phyloP scores from a whole-genome alignment of 1,284 basidiomycete genomes.

The Cutaneotrichosporon cutaneum region DNA sequence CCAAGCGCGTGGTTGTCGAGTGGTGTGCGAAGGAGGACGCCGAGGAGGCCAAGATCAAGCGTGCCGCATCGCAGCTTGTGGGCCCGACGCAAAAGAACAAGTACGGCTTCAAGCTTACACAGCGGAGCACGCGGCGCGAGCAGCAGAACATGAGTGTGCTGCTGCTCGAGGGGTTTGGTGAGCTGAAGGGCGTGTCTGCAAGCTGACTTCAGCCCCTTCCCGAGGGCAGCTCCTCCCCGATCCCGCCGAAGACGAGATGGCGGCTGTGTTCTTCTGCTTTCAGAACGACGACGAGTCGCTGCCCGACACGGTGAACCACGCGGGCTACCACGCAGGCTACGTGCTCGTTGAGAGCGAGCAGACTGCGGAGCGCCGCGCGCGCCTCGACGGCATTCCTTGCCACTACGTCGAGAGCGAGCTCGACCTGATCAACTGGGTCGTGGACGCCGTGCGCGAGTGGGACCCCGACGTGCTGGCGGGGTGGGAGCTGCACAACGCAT shows the following conservation, averaged over 20 bases:
- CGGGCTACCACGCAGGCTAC: slow-evolving; percentile 59
- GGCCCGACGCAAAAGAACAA: slow-evolving; percentile 72
- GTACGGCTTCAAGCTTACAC: slow-evolving; percentile 66
- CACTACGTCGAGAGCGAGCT: slow-evolving; percentile 70
- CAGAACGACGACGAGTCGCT: slow-evolving; percentile 60
- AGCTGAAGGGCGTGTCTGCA: slow-evolving; percentile 26
- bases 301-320: slow-evolving; percentile 48
- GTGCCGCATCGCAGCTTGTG: slow-evolving; percentile 60
- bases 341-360: slow-evolving; percentile 58
- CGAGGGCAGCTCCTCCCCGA: slow-evolving; percentile 67
- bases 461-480: slow-evolving; percentile 91
- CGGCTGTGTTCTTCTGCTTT: slow-evolving; percentile 68
- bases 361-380: slow-evolving; percentile 25
- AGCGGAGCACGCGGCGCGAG: slow-evolving; percentile 59
- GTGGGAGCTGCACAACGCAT: slow-evolving; percentile 84
- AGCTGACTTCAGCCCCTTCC: slow-evolving; percentile 19
- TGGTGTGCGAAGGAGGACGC: slow-evolving; percentile 58
- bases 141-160: slow-evolving; percentile 77
- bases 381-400: slow-evolving; percentile 55
- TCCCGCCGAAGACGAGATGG: slow-evolving; percentile 68
- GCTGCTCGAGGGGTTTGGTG: slow-evolving; percentile 80
- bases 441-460: slow-evolving; percentile 71
- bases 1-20: slow-evolving; percentile 49
- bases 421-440: slow-evolving; percentile 74
- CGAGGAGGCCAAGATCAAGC: slow-evolving; percentile 7